Evolutionary conservation across 2,329 filamentous ascomycete genomes (phyloP).

Genomic region (Fusarium tricinctum): DNA sequence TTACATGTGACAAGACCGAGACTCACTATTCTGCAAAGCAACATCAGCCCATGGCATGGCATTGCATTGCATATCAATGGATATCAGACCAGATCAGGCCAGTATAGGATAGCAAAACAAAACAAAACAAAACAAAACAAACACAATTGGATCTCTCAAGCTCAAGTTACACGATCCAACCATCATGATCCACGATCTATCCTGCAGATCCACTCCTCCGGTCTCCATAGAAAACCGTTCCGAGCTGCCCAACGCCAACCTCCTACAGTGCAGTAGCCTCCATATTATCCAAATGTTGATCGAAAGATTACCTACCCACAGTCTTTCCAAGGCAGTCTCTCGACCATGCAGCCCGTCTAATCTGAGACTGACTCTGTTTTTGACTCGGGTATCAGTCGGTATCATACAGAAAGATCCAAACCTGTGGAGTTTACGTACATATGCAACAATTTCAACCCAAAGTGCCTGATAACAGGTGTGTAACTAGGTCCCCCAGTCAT

Average conservation of each 20-base stretch:
- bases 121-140: neutral
- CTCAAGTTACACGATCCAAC: slow-evolving; percentile 38
- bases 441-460: slow-evolving; percentile 15
- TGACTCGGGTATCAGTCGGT: slow-evolving; percentile 21
- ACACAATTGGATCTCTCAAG: slow-evolving; percentile 23
- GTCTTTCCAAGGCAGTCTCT: slow-evolving; percentile 5
- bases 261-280: neutral
- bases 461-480: slow-evolving; percentile 2
- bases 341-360: too few species aligned
- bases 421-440: slow-evolving; percentile 2
- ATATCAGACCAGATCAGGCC: slow-evolving; percentile 11
- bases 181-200: slow-evolving; percentile 43
- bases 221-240: slow-evolving; percentile 27
- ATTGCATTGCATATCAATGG: neutral
- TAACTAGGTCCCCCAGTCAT: neutral
- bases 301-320: slow-evolving; percentile 34
- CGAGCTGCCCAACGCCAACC: slow-evolving; percentile 28
- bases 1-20: neutral
- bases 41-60: slow-evolving; percentile 13
- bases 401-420: slow-evolving; percentile 13
- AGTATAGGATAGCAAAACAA: neutral
- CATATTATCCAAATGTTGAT: slow-evolving; percentile 20
- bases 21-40: neutral
- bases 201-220: slow-evolving; percentile 37
- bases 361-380: slow-evolving; percentile 2